Evolutionary conservation across 169 alveolate genomes (phyloP).

Genomic region (Eimeria falciformis): DNA sequence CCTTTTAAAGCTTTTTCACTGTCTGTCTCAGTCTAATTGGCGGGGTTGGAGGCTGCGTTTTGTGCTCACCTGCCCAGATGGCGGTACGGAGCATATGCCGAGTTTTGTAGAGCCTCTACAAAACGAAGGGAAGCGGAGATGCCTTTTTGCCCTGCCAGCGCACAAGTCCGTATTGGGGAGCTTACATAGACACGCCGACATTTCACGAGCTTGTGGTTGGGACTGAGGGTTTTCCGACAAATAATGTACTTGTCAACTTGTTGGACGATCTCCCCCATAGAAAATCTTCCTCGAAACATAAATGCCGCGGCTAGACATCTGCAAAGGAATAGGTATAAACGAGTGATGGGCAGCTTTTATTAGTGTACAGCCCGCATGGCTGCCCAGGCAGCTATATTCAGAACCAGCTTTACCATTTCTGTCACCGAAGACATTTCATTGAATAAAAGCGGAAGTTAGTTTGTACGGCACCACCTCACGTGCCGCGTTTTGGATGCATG

Average conservation of each 20-base stretch:
- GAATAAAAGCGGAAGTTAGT: background rate
- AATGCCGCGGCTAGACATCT: conserved; percentile 61
- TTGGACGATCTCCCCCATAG: conserved; percentile 37
- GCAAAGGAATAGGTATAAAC: no score
- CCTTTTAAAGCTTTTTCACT: no score
- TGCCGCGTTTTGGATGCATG: conserved; percentile 60
- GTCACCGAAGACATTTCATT: background rate
- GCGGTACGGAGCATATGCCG: conserved; percentile 52
- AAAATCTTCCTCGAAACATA: conserved; percentile 20
- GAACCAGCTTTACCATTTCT: no score
- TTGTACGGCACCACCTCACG: conserved; percentile 22
- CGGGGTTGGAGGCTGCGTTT: no score
- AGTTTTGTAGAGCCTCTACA: conserved; percentile 62
- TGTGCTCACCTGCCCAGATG: conserved; percentile 43
- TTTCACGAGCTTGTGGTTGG: background rate
- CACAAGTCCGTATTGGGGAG: no score
- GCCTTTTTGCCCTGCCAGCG: conserved; percentile 44
- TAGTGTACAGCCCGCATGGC: background rate
- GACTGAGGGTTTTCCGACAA: no score
- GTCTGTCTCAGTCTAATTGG: no score
- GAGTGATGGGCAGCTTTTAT: no score
- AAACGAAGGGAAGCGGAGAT: conserved; percentile 55
- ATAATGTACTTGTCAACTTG: conserved; percentile 17
- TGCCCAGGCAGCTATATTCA: background rate
- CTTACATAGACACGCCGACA: no score